Evolutionary conservation across 139 green algal genomes (phyloP), one percentile per base, ranked within the genome.

Genomic region (Yamagishiella unicocca): DNA sequence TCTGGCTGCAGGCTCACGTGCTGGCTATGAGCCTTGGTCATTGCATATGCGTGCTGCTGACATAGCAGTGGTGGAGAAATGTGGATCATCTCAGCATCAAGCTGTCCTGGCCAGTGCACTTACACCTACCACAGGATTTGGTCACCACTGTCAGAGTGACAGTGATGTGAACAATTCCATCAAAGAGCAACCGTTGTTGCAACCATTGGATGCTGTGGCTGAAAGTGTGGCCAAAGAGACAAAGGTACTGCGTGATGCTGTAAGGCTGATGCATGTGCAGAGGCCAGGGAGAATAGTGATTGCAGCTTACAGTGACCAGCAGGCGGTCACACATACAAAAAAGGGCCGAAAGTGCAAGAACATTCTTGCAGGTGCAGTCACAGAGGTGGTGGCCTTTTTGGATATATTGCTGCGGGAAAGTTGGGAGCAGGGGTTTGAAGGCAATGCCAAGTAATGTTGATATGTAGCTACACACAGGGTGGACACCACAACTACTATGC

Each of bases 241-340:
- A 40, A 21, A 4, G 17, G 46, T 82, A 17, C 29, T 84, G 24
- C 43, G 75, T 12, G 79, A 85, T n/a, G 79, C 79, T 14, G 9
- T 29, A 0, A 19, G 33, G 61, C 62, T 85, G 78, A 42, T 84
- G 61, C 12, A 64, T n/a, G 14, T 35, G 29, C 24, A 1, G 2
- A 9, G 62, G n/a, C 79, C 79, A 1, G 61, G 12, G 29, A 10
- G 79, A 42, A 29, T 85, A 42, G 79, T 85, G 79, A 29, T 85
- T 14, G 61, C 61, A 2, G 79, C 62, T 22, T 76, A 76, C 62
- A 25, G 33, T 4, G 40, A 40, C 22, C 19, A 33, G 22, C n/a
- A 62, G 35, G 58, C 55, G 1, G 3, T 19, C 58, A 45, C 2
- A 10, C 4, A 33, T n/a, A 61, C 78, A 27, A 27, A 21, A 6